These are phyloP conservation scores for Phallus indusiatus DNA, from an alignment of 768 basidiomycete genomes.

Conservation along the genomic window DNA sequence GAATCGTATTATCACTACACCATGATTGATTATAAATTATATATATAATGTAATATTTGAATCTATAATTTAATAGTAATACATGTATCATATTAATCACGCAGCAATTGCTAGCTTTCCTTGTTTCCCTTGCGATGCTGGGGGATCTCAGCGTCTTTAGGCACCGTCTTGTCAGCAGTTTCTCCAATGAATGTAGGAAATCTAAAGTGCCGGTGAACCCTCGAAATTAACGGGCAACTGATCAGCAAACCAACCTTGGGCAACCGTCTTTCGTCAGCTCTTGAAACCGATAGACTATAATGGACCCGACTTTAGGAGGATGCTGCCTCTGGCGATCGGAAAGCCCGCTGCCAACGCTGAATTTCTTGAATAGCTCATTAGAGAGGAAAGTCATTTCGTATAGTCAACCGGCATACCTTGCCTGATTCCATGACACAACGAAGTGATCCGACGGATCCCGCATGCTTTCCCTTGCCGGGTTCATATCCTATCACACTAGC, in stretches of 20 bases:
- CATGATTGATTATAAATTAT: too few species aligned
- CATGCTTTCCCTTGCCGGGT: constrained; percentile 52
- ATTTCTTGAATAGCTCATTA: constrained; percentile 26
- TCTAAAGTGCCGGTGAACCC: constrained; percentile 19
- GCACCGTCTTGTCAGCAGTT: constrained; percentile 40
- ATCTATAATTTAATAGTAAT: too few species aligned
- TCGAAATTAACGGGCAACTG: neutral
- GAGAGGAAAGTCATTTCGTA: neutral
- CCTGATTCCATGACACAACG: constrained; percentile 58
- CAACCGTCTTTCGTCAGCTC: constrained; percentile 48
- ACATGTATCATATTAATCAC: too few species aligned
- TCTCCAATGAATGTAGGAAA: constrained; percentile 48
- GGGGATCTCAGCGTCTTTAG: constrained; percentile 49
- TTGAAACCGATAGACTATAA: constrained; percentile 51
- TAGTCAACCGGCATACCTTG: constrained; percentile 30
- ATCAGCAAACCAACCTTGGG: constrained; percentile 32
- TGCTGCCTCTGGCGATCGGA: constrained; percentile 42
- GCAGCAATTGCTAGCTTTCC: too few species aligned
- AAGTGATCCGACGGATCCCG: constrained; percentile 45
- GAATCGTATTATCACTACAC: too few species aligned
- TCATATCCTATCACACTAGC: constrained; percentile 50
- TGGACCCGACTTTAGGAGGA: constrained; percentile 46
- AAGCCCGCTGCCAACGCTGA: constrained; percentile 48
- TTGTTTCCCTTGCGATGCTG: constrained; percentile 11
- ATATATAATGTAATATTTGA: too few species aligned